Base-by-base conservation (phyloP, 23 red algal genomes). In the Agarophyton chilense region DNA sequence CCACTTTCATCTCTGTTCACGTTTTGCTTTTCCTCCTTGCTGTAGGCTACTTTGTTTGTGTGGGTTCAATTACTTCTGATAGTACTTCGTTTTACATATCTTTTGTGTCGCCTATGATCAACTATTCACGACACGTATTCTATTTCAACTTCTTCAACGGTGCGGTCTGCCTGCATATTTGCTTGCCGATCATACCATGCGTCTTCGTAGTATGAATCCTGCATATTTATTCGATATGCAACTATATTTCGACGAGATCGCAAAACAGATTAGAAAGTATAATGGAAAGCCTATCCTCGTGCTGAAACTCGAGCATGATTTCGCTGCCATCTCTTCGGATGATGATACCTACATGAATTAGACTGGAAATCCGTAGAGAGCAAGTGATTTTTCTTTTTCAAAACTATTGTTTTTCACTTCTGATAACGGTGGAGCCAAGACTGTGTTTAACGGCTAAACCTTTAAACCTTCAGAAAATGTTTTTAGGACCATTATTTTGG, bases 261-360 rank as follows among this genome's bases (percentile, higher is more conserved):
- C 83, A n/a, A 18, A 81, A 24, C 42, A 72, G 61, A 82, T 83
- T 52, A 58, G 61, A 28, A 31, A 28, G 1, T 86, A 85, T 25
- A 62, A 90, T 18, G 95, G 89, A 1, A 86, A 88, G 19, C 95
- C 95, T 64, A 77, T 97, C 42, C 81, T 97, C 1, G 71, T 63
- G 8, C 71, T 93, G 28, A 90, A 97, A 42, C 46, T 97, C 3
- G 95, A 97, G 86, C 93, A 97, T 39, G 95, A 97, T 72, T 97
- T 92, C 78, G 84, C 88, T 21, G 53, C 42, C 35, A 93, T 93
- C 70, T 82, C 89, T 61, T 35, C 71, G n/a, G 90, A 71, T 58
- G 77, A 84, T 35, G 60, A 51, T 49, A 34, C 50, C 13, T 97
- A 97, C 70, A 73, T 97, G 82, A 49, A 93, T 60, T 83, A 70